Base-by-base conservation (phyloP, 441 rosid genomes). In the Pelargonium citronellum region DNA sequence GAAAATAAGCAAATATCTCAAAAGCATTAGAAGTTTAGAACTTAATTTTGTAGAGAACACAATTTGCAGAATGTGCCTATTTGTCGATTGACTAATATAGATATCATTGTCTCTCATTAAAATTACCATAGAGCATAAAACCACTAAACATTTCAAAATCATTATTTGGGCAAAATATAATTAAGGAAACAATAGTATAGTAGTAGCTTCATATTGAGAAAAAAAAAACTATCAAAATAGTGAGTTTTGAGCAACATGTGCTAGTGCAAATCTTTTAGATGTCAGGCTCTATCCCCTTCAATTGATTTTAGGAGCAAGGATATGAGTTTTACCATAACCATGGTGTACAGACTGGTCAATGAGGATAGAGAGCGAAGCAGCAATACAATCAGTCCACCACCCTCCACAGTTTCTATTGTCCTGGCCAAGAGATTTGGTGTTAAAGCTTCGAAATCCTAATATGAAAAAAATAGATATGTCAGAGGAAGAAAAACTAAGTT, bases 321-420 rank as follows among this genome's bases (percentile, higher is more conserved):
- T 7, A 34, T 58, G 69, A 43, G 68, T 71, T 87, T 43, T 90
- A 95, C 99, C 99, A 95, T 95, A 67, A 90, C 95, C 99, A 95
- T 95, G 13, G 97, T 95, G 83, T 71, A 95, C 55, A 95, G 85
- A 75, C 97, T 87, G 71, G 97, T 95, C 73, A 95, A 73, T 0
- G 97, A 92, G 19, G 88, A 77, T 62, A 95, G 95, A 71, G 98
- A 87, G 44, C 90, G 91, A 17, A 95, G 83, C 74, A 95, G 77
- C 80, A 95, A 77, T 11, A 95, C 82, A 78, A 95, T 79, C 77
- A 95, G 67, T 64, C 99, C 98, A 67, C 98, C 99, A 71, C 99
- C 99, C 80, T 95, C 93, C 65, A 95, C 99, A n/a, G 99, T 95
- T 79, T 95, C 99, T 66, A 92, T 89, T 0, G 98, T 92, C 78